phyloP scores from a whole-genome alignment of 495 filamentous ascomycete genomes.

The Elaphomyces granulatus region DNA sequence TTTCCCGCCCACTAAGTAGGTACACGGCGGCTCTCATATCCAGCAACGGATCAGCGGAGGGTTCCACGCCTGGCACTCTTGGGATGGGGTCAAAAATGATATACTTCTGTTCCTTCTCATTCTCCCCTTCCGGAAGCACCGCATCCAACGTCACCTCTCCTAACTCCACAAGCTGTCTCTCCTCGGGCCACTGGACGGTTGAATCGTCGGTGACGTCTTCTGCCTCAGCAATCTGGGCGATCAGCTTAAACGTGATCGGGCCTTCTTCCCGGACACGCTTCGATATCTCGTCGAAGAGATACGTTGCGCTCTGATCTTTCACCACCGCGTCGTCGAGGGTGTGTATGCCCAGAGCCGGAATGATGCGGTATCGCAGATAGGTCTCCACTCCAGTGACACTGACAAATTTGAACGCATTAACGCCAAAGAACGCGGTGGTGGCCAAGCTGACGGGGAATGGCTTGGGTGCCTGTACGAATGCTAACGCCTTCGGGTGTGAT shows the following conservation, averaged over 20 bases:
- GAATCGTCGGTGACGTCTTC: slow-evolving; percentile 36
- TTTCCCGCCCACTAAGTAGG: no score
- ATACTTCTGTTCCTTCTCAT: slow-evolving; percentile 32
- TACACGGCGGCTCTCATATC: no score
- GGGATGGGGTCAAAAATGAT: slow-evolving; percentile 43
- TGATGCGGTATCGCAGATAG: slow-evolving; percentile 31
- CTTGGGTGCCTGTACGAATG: slow-evolving; percentile 33
- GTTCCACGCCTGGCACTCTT: no score
- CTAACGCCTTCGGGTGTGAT: slow-evolving; percentile 25
- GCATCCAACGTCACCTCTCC: slow-evolving; percentile 24
- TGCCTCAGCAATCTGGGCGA: slow-evolving; percentile 34
- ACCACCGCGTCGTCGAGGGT: slow-evolving; percentile 20
- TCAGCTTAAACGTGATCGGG: slow-evolving; percentile 28
- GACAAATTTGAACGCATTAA: slow-evolving; percentile 39
- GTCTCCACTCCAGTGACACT: slow-evolving; percentile 24
- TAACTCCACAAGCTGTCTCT: slow-evolving; percentile 32
- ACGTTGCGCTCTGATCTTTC: slow-evolving; percentile 20
- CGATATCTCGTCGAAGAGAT: slow-evolving; percentile 32
- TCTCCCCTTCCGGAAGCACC: no score
- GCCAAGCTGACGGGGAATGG: slow-evolving; percentile 32
- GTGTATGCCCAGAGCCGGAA: slow-evolving; percentile 23
- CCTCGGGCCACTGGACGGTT: slow-evolving; percentile 37
- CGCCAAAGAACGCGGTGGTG: slow-evolving; percentile 28
- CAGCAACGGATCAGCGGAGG: no score
- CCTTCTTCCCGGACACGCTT: slow-evolving; percentile 14